Base-by-base conservation (phyloP, 176 grass and related monocot species). In the Musa itinerans region DNA sequence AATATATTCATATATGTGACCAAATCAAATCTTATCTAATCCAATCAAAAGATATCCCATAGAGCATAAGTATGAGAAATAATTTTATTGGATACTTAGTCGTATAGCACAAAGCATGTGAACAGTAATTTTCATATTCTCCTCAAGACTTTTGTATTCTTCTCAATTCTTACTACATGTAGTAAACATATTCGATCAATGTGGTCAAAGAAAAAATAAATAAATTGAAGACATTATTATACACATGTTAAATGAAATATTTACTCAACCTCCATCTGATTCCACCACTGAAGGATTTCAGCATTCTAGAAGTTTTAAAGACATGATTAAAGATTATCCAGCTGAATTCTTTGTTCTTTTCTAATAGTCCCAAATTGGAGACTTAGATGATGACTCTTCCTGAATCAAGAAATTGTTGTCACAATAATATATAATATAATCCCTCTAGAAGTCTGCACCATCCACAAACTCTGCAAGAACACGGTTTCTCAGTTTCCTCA, bases 401-500 rank as follows among this genome's bases (percentile, higher is more conserved):
- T 4, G 17, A 2, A 17, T 21, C 9, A 70, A 11, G 34, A 43
- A 43, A 43, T 43, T 5, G 34, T 43, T 43, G 34, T 43, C 34
- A 43, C 34, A 43, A 43, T 43, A 43, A 43, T 43, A 43, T 43
- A 43, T 43, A 70, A 50, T 17, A 50, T 50, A 62, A 9, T 15
- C 15, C 48, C 17, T 11, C 34, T 6, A 43, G 34, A 43, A 43
- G 14, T 5, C 34, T 43, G 9, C 3, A 8, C 20, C 8, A 49
- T 6, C 67, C 34, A 50, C 34, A 50, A 43, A 43, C 34, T 43
- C 11, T 25, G 11, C 11, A 65, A 20, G 34, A 50, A 51, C 48
- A 11, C 68, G 14, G 43, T 70, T 68, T 70, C 68, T 70, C 1
- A 70, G 21, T 70, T 70, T 70, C 68, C 68, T 50, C 68, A 51